Conservation (phyloP, 2,329 filamentous ascomycete genomes). For the Alternaria triticina region DNA sequence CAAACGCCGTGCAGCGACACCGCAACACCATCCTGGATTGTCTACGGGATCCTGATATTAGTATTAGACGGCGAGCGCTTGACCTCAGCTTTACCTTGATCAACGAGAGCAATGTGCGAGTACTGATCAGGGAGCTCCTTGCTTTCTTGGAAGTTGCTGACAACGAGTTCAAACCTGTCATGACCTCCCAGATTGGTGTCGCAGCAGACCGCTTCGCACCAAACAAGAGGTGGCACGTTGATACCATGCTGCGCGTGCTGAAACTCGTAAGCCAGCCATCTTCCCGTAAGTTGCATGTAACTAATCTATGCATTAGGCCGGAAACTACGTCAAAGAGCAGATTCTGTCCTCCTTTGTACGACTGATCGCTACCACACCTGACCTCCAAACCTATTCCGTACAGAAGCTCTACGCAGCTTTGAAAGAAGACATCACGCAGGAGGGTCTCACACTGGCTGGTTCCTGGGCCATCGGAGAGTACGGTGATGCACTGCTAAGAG, state of each 20-base stretch:
- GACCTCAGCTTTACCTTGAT: constrained; percentile 98
- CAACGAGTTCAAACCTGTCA: constrained; percentile 97
- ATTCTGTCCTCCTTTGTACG: constrained; percentile 97
- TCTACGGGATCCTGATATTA: constrained; percentile 95
- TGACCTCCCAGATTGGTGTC: constrained; percentile 98
- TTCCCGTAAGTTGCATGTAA: neutral
- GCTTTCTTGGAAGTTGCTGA: constrained; percentile 97
- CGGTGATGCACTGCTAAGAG: constrained; percentile 85
- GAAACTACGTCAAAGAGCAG: constrained; percentile 97
- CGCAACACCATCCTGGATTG: constrained; percentile 98
- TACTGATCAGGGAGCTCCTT: constrained; percentile 89
- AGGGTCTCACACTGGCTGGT: constrained; percentile 89
- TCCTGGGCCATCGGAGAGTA: constrained; percentile 99
- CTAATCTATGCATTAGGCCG: constrained; percentile 60
- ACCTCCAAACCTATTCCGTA: constrained; percentile 94
- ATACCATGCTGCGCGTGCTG: constrained; percentile 93
- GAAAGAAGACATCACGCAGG: constrained; percentile 97
- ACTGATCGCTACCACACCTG: constrained; percentile 90
- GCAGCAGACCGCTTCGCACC: constrained; percentile 95
- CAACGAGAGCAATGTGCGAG: constrained; percentile 93
- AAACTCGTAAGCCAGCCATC: constrained; percentile 63
- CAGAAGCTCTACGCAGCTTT: constrained; percentile 91
- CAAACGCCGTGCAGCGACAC: constrained; percentile 95
- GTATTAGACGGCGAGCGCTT: constrained; percentile 91
- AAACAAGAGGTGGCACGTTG: constrained; percentile 97